phyloP scores from a whole-genome alignment of 148 eudicot genomes.

The Rhododendron ferrugineum region DNA sequence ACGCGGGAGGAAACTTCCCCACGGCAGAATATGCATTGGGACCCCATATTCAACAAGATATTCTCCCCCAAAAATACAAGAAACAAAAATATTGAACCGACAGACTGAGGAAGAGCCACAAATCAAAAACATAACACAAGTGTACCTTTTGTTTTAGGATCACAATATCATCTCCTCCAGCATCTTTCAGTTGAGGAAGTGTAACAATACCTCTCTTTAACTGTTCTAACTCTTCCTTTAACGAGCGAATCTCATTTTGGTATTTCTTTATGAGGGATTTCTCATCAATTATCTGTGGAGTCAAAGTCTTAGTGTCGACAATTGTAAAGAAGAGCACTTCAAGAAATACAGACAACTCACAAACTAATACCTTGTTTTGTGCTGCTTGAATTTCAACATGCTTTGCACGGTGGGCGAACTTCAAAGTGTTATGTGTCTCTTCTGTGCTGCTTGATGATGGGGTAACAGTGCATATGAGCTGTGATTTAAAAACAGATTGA shows the following conservation, averaged over 20 bases:
- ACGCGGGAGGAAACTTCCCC: background rate
- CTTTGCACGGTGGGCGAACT: slow-evolving; percentile 98
- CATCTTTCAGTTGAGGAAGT: slow-evolving; percentile 58
- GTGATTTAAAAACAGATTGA: slow-evolving; percentile 12
- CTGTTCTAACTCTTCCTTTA: slow-evolving; percentile 93
- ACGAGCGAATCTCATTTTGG: slow-evolving; percentile 85
- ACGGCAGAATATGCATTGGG: background rate
- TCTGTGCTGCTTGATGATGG: slow-evolving; percentile 95
- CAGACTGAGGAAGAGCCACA: slow-evolving; percentile 2
- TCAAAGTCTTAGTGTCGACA: slow-evolving; percentile 16
- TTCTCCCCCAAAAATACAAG: background rate
- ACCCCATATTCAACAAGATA: background rate
- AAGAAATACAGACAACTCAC: slow-evolving; percentile 6
- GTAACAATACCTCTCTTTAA: slow-evolving; percentile 74
- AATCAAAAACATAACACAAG: background rate
- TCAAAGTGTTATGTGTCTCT: slow-evolving; percentile 95
- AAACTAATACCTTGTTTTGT: slow-evolving; percentile 73
- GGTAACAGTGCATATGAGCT: slow-evolving; percentile 97
- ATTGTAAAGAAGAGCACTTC: slow-evolving; percentile 10
- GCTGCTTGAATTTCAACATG: slow-evolving; percentile 95
- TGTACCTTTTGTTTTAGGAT: slow-evolving; percentile 83
- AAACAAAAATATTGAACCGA: background rate
- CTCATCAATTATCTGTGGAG: slow-evolving; percentile 89
- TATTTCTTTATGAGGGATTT: slow-evolving; percentile 97
- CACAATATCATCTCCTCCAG: slow-evolving; percentile 71